Conservation (phyloP, 768 basidiomycete genomes). For the Russula foetens region DNA sequence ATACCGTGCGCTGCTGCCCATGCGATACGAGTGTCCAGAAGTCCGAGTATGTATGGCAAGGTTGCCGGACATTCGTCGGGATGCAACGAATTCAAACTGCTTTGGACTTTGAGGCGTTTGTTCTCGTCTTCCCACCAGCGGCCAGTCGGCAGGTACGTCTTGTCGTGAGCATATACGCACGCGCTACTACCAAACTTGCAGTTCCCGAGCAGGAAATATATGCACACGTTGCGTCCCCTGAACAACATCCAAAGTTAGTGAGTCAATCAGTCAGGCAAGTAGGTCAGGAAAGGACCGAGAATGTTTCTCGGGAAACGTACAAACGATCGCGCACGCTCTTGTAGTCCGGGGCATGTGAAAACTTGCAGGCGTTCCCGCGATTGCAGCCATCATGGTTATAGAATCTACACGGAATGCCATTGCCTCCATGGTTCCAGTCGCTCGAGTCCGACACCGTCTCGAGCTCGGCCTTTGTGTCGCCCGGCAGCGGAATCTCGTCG, state of each 20-base stretch:
- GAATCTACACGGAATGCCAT: constrained; percentile 44
- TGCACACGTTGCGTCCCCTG: constrained; percentile 48
- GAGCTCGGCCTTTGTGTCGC: constrained; percentile 30
- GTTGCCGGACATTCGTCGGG: neutral
- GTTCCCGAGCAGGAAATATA: constrained; percentile 31
- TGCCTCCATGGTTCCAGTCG: constrained; percentile 45
- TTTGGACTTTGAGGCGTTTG: neutral
- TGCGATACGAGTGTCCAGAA: neutral
- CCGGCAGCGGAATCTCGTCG: constrained; percentile 17
- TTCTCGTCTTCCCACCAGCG: constrained; percentile 38
- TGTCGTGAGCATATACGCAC: constrained; percentile 45
- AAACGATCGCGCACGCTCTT: constrained; percentile 48
- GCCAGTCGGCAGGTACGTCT: constrained; percentile 32
- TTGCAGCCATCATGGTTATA: constrained; percentile 48
- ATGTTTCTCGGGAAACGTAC: no score
- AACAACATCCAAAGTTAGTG: no score
- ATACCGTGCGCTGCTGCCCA: neutral
- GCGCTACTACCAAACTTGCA: constrained; percentile 33
- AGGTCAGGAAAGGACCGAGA: no score
- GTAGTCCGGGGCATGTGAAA: constrained; percentile 46
- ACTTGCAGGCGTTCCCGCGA: constrained; percentile 35
- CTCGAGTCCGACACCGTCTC: constrained; percentile 45
- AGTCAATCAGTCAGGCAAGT: no score
- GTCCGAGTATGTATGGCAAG: constrained; percentile 2
- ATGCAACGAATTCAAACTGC: neutral